A percentile compares a stretch with the other conserved stretches of the same genome.
Evolutionary conservation across 805 yeast genomes (phyloP).

Genomic region (Sporopachydermia lactativora): DNA sequence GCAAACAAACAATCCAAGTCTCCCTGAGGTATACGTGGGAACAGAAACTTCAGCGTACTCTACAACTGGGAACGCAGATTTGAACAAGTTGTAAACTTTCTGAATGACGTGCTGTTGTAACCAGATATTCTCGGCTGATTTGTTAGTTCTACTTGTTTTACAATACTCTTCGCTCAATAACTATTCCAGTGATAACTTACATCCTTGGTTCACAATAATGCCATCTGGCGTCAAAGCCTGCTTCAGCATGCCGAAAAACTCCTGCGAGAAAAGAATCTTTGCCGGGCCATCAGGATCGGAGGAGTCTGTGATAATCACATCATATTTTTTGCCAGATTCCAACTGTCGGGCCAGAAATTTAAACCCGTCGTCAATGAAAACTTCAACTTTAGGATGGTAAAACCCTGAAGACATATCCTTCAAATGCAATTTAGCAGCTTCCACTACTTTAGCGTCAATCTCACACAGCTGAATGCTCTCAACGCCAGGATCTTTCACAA

Average conservation of each 20-base stretch:
- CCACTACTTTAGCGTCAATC: conserved; percentile 74
- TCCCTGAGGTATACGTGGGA: conserved; percentile 96
- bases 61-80: conserved; percentile 43
- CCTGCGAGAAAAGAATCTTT: conserved; percentile 81
- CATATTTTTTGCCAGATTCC: conserved; percentile 73
- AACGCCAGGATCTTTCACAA: conserved; percentile 75
- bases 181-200: conserved; percentile 11
- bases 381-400: conserved; percentile 77
- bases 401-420: conserved; percentile 81
- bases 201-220: conserved; percentile 76
- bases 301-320: conserved; percentile 92
- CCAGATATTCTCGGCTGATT: conserved; percentile 68
- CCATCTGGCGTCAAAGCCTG: conserved; percentile 91
- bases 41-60: conserved; percentile 80
- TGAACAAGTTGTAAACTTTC: conserved; percentile 32
- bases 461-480: conserved; percentile 89
- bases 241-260: conserved; percentile 71
- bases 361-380: conserved; percentile 95
- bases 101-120: conserved; percentile 41
- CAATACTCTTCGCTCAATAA: no score
- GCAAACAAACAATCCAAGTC: conserved; percentile 96
- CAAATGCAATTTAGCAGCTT: conserved; percentile 71
- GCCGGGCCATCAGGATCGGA: conserved; percentile 99
- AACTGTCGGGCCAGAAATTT: conserved; percentile 52
- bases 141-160: no score